Evolutionary conservation across 1,284 basidiomycete species (phyloP), one percentile per base, ranked within the genome.

Genomic region (Naganishia sp.): DNA sequence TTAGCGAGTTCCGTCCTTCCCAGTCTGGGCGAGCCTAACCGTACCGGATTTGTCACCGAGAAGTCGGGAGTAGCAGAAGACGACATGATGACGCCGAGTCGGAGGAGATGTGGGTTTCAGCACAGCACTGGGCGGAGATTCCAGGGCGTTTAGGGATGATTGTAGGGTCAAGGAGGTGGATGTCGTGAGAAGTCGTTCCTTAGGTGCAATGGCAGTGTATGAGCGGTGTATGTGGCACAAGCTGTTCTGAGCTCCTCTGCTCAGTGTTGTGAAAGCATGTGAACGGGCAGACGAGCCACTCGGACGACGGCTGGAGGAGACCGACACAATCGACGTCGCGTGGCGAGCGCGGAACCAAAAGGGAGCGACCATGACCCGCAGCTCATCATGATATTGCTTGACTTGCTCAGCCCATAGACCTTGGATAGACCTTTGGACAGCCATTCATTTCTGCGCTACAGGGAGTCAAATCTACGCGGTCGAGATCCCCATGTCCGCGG

Each of bases 31-130:
- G 3, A 56, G 16, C 16, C 13, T 4, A 11, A 13, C 25, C 67
- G 7, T 53, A 68, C 67, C 31, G 67, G 67, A 39, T 68, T 68
- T 16, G 67, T 60, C 23, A 64, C 55, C 43, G 67, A 68, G 31
- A 68, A 68, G 52, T 68, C 67, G 11, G 61, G 67, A 49, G 67
- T 55, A 11, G 67, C 57, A 28, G 57, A 61, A n/a, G 33, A 23
- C 36, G 57, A 61, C 57, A 61, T 61, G 33, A 25, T 52, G 57
- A 61, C 50, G 57, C 52, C 57, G 46, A 33, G 48, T 61, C 11
- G 33, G 42, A 25, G 25, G 25, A 57, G 55, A 23, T 11, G 33
- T 45, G 15, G 43, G 16, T 39, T 39, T 39, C 4, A 46, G 55
- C 28, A 23, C 45, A 48, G 13, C 18, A 16, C 7, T 7, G 18